These are phyloP conservation scores for Clathrus columnatus DNA, from an alignment of 768 basidiomycete species.

Conservation along the genomic window DNA sequence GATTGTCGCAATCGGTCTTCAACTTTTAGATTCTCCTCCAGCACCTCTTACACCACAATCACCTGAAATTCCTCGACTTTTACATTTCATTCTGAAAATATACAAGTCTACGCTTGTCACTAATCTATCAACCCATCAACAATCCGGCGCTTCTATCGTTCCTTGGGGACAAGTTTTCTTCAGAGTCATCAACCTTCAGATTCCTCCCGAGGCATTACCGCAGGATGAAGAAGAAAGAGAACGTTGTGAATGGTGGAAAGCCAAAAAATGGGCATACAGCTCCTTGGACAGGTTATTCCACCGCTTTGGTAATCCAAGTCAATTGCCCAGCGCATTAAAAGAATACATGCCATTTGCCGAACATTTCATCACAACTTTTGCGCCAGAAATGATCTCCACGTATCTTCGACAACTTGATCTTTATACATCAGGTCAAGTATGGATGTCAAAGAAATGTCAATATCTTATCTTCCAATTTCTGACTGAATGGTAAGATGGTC, in stretches of 20 bases:
- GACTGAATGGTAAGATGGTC: slow-evolving; percentile 62
- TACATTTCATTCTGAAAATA: slow-evolving; percentile 80
- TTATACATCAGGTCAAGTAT: slow-evolving; percentile 62
- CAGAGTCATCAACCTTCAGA: slow-evolving; percentile 60
- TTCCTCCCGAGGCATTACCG: slow-evolving; percentile 59
- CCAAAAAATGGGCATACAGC: slow-evolving; percentile 91
- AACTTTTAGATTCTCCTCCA: slow-evolving; percentile 51
- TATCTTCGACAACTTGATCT: slow-evolving; percentile 67
- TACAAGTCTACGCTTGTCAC: slow-evolving; percentile 80
- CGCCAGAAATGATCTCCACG: slow-evolving; percentile 78
- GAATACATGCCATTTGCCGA: slow-evolving; percentile 66
- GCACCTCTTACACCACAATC: slow-evolving; percentile 39
- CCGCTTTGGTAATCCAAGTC: slow-evolving; percentile 82
- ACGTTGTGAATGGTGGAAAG: slow-evolving; percentile 79
- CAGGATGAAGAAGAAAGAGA: slow-evolving; percentile 70
- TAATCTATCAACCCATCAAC: slow-evolving; percentile 65
- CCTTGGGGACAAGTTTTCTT: slow-evolving; percentile 86
- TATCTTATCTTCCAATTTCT: slow-evolving; percentile 81
- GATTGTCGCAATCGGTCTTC: slow-evolving; percentile 62
- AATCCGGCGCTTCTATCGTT: slow-evolving; percentile 62
- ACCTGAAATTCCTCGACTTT: slow-evolving; percentile 71
- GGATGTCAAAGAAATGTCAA: slow-evolving; percentile 77
- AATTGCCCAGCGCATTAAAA: slow-evolving; percentile 66
- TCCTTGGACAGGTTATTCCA: slow-evolving; percentile 74
- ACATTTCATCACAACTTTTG: slow-evolving; percentile 69